Evolutionary conservation across 257 asterid genomes (phyloP).

Genomic region (Solanum chilense): DNA sequence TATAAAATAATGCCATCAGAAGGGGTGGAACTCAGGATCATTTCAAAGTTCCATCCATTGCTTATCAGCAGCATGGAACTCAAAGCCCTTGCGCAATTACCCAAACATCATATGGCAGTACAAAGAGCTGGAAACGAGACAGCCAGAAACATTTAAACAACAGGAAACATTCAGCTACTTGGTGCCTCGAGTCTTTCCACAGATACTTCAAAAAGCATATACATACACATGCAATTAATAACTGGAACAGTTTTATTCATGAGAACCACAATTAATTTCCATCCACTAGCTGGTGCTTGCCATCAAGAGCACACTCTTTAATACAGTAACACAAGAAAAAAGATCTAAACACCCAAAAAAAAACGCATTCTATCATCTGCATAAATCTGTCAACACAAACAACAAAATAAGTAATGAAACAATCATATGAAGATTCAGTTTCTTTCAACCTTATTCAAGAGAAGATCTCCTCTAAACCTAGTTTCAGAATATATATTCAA

Average conservation of each 20-base stretch:
- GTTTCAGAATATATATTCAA: neutral
- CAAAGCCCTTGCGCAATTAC: neutral
- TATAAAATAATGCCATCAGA: neutral
- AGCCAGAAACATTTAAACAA: neutral
- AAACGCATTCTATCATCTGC: neutral
- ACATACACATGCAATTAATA: neutral
- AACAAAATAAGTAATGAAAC: neutral
- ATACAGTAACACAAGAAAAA: neutral
- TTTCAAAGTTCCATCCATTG: neutral
- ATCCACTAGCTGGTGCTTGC: neutral
- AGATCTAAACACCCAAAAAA: too few relatives aligned
- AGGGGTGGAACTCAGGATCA: neutral
- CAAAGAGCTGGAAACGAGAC: neutral
- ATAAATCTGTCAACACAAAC: neutral
- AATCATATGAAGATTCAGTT: neutral
- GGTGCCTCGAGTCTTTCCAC: neutral
- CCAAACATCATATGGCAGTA: neutral
- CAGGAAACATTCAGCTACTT: neutral
- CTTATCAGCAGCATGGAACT: neutral
- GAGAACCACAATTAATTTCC: neutral
- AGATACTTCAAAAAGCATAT: neutral
- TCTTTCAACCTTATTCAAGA: neutral
- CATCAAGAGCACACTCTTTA: neutral
- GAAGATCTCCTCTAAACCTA: neutral
- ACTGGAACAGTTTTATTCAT: neutral